These are phyloP conservation scores for Candolleomyces efflorescens DNA, from an alignment of 768 basidiomycete genomes.

Conservation along the genomic window DNA sequence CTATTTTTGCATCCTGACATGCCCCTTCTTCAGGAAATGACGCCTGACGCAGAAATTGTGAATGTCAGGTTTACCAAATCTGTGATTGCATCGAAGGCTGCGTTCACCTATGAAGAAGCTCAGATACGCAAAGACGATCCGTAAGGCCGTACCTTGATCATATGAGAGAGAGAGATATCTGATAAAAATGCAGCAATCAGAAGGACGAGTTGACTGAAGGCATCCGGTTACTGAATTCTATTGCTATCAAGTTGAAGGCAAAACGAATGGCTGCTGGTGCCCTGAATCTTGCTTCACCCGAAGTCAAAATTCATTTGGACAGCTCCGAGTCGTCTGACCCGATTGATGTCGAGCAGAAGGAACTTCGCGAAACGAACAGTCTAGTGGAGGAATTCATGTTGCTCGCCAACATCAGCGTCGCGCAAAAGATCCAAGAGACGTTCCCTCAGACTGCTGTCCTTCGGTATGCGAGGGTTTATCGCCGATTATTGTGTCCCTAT, in stretches of 20 bases:
- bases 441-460: conserved; percentile 96
- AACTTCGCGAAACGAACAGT: conserved; percentile 88
- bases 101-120: conserved; percentile 96
- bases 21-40: conserved; percentile 75
- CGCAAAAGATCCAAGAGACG: conserved; percentile 84
- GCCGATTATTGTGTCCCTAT: background rate
- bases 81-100: conserved; percentile 93
- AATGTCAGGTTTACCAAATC: conserved; percentile 92
- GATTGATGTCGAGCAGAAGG: conserved; percentile 96
- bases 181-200: conserved; percentile 44
- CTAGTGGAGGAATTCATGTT: conserved; percentile 99
- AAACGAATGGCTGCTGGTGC: conserved; percentile 94
- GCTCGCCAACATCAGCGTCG: conserved; percentile 94
- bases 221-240: conserved; percentile 82
- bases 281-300: conserved; percentile 94
- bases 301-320: conserved; percentile 95
- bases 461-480: conserved; percentile 39
- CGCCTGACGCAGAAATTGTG: conserved; percentile 83
- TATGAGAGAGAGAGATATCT: background rate
- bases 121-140: conserved; percentile 91
- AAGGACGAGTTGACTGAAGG: conserved; percentile 80
- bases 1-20: background rate
- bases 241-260: conserved; percentile 82
- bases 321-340: conserved; percentile 92
- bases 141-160: conserved; percentile 39